A percentile compares a stretch with the other conserved stretches of the same genome.
phyloP scores from a whole-genome alignment of 2,329 filamentous ascomycete genomes.

The Colletotrichum navitas region DNA sequence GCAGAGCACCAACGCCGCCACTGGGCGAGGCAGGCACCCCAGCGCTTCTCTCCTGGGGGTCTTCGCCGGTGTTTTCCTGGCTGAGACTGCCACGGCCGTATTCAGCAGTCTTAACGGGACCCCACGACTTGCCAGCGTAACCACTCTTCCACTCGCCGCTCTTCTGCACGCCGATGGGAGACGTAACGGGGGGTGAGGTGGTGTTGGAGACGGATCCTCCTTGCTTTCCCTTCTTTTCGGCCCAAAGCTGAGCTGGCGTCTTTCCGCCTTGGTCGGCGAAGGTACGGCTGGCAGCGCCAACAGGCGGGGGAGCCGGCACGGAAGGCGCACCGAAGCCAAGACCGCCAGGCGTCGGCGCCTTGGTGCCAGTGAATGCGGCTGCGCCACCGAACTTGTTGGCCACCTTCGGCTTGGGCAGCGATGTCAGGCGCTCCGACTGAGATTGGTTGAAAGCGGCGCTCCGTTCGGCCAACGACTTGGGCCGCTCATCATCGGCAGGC shows the following conservation, averaged over 20 bases:
- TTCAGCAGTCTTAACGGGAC: conserved; percentile 79
- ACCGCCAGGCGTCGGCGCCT: conserved; percentile 82
- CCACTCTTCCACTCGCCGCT: conserved; percentile 94
- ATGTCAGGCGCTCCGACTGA: conserved; percentile 83
- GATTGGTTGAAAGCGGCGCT: conserved; percentile 76
- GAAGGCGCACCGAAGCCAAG: conserved; percentile 74
- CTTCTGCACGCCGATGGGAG: conserved; percentile 74
- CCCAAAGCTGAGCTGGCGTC: conserved; percentile 96
- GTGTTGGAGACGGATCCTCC: conserved; percentile 65
- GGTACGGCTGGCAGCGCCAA: conserved; percentile 87
- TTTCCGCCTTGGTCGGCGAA: conserved; percentile 97
- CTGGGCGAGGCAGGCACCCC: conserved; percentile 67
- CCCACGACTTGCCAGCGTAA: conserved; percentile 92
- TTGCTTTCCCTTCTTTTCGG: conserved; percentile 93
- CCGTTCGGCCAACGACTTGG: conserved; percentile 79
- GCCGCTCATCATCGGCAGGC: conserved; percentile 47
- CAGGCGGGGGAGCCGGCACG: conserved; percentile 67
- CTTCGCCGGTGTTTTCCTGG: conserved; percentile 74
- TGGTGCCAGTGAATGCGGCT: conserved; percentile 84
- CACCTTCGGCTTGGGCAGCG: conserved; percentile 94
- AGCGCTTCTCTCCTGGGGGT: conserved; percentile 55
- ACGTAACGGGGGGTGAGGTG: conserved; percentile 56
- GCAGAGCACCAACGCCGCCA: conserved; percentile 79
- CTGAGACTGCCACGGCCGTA: conserved; percentile 71
- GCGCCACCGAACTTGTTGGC: conserved; percentile 86